Conservation (phyloP, 805 yeast genomes). For the Lipomyces orientalis region DNA sequence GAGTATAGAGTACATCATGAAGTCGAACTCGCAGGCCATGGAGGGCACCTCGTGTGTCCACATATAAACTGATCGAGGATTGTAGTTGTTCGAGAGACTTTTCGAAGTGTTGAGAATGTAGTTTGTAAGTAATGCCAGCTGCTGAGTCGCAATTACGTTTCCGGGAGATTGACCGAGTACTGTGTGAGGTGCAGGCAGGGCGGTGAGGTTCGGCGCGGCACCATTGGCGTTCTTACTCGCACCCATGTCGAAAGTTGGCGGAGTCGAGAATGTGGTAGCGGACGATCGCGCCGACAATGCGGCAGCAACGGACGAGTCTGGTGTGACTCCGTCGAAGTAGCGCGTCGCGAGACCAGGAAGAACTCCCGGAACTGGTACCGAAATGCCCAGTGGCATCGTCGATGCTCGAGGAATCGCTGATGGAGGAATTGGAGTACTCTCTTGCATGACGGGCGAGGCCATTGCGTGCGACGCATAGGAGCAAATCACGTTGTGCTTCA, state of each 20-base stretch:
- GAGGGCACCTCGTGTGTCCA: constrained; percentile 38
- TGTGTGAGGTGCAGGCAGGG: constrained; percentile 32
- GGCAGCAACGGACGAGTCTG: constrained; percentile 27
- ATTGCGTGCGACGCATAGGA: constrained; percentile 18
- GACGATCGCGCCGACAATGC: constrained; percentile 35
- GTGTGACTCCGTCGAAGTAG: constrained; percentile 17
- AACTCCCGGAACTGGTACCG: constrained; percentile 36
- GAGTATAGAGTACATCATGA: constrained; percentile 36
- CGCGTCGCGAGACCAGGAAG: constrained; percentile 36
- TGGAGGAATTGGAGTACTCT: background rate
- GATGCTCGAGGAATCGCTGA: constrained; percentile 16
- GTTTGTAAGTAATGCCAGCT: constrained; percentile 31
- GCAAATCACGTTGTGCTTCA: constrained; percentile 44
- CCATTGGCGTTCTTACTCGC: constrained; percentile 25
- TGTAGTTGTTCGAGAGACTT: constrained; percentile 30
- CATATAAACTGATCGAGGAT: constrained; percentile 35
- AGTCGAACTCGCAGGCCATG: constrained; percentile 34
- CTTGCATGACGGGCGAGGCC: constrained; percentile 16
- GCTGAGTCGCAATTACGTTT: constrained; percentile 31
- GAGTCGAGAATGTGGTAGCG: constrained; percentile 33
- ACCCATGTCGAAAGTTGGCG: constrained; percentile 28
- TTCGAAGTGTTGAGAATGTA: constrained; percentile 34
- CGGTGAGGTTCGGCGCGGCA: constrained; percentile 31
- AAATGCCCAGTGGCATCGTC: constrained; percentile 19
- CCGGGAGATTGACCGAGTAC: constrained; percentile 25